phyloP scores from a whole-genome alignment of 1,284 basidiomycete genomes.

The Boletus albobrunnescens region DNA sequence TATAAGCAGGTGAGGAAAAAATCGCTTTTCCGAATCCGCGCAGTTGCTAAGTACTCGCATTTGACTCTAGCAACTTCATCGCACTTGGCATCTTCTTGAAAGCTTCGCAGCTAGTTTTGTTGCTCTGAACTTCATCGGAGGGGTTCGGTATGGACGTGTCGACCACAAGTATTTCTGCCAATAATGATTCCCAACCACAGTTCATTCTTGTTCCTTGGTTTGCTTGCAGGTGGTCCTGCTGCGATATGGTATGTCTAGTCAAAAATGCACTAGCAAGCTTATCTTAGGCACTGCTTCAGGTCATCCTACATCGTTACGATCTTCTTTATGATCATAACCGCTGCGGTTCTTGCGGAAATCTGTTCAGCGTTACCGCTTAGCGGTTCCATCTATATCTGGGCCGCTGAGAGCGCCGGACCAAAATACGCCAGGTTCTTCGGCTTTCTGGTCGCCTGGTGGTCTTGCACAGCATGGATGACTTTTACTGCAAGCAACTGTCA shows the following conservation, averaged over 20 bases:
- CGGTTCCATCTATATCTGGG: conserved; percentile 89
- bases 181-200: conserved; percentile 35
- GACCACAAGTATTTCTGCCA: conserved; percentile 7
- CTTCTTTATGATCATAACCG: conserved; percentile 81
- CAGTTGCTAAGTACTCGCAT: conserved; percentile 6
- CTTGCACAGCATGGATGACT: conserved; percentile 86
- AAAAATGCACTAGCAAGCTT: neutral
- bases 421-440: conserved; percentile 81
- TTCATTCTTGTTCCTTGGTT: conserved; percentile 73
- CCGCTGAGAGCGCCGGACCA: conserved; percentile 81
- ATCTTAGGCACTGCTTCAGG: conserved; percentile 41
- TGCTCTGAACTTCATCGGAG: conserved; percentile 82
- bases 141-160: conserved; percentile 53
- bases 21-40: neutral
- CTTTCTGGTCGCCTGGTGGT: conserved; percentile 87
- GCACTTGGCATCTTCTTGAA: conserved; percentile 75
- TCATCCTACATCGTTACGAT: conserved; percentile 77
- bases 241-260: conserved; percentile 63
- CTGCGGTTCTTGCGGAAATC: conserved; percentile 79
- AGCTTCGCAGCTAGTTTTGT: conserved; percentile 83
- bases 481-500: conserved; percentile 82
- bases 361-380: conserved; percentile 82
- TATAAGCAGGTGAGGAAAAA: conserved; percentile 66
- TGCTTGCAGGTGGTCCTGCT: conserved; percentile 79
- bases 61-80: conserved; percentile 68